Conservation (phyloP, 2,329 filamentous ascomycete species). For the Penicillium sp. region DNA sequence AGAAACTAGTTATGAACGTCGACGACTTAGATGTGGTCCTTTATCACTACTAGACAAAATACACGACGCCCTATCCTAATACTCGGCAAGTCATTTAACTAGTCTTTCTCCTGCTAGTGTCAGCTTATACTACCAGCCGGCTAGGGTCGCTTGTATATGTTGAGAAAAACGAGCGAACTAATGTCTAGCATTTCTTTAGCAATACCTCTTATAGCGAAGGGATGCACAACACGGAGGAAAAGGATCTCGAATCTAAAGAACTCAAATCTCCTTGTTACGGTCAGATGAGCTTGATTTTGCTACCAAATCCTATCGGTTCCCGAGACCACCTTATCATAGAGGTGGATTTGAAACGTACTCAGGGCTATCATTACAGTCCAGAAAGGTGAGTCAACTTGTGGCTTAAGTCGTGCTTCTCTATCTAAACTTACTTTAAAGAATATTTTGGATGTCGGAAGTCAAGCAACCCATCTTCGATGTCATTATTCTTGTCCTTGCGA, state of each 20-base stretch:
- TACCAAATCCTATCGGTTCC: not conserved
- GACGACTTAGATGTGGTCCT: conserved; percentile 8
- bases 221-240: not conserved
- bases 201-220: not conserved
- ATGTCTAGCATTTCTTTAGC: not conserved
- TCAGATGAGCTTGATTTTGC: not conserved
- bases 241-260: not conserved
- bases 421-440: not conserved
- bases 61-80: not conserved
- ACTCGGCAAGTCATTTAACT: not conserved
- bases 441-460: not conserved
- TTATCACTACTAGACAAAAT: not conserved
- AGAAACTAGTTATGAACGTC: too few relatives aligned
- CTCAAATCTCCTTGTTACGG: not conserved
- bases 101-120: not conserved
- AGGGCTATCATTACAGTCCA: conserved; percentile 3
- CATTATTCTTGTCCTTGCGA: not conserved
- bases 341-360: conserved; percentile 6
- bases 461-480: not conserved
- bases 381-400: conserved; percentile 2
- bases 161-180: not conserved
- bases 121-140: not conserved
- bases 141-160: not conserved
- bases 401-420: not conserved
- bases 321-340: conserved; percentile 6